phyloP scores from a whole-genome alignment of 2,329 filamentous ascomycete species.

The Fusarium devonianum region DNA sequence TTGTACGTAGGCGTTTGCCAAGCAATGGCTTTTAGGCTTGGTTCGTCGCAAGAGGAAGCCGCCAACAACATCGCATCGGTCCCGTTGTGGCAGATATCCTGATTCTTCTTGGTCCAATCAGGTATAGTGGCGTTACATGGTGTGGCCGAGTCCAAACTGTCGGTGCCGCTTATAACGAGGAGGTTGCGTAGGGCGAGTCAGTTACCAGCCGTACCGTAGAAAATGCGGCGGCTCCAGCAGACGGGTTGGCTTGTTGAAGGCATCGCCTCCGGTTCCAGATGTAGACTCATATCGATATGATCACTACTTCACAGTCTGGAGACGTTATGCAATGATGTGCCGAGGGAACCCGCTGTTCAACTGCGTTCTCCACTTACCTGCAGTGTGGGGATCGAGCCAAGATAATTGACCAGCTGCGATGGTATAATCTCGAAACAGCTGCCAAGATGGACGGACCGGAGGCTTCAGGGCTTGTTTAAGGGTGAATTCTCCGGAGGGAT shows the following conservation, averaged over 20 bases:
- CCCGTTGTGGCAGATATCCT: not conserved
- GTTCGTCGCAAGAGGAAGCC: not conserved
- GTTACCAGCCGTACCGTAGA: constrained; percentile 9
- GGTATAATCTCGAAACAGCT: not conserved
- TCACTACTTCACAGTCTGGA: too few species aligned
- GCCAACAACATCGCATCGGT: constrained; percentile 1
- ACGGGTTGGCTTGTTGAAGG: constrained; percentile 7
- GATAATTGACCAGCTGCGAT: not conserved
- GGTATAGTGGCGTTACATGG: constrained; percentile 7
- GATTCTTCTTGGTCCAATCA: constrained; percentile 4
- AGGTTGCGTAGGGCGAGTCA: constrained; percentile 27
- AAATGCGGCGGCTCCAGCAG: too few species aligned
- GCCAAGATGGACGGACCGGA: constrained; percentile 21
- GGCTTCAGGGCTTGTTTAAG: constrained; percentile 23
- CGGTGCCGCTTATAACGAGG: constrained; percentile 14
- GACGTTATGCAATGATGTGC: constrained; percentile 8
- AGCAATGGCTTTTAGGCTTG: too few species aligned
- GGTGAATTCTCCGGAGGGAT: constrained; percentile 32
- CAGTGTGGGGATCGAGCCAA: not conserved
- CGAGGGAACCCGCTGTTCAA: not conserved
- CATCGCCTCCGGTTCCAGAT: not conserved
- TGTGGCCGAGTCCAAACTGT: constrained; percentile 15
- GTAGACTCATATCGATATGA: constrained; percentile 8
- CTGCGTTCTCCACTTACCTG: not conserved
- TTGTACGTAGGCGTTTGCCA: too few species aligned